These are phyloP conservation scores for Colletotrichum acutatum DNA, from an alignment of 2,329 filamentous ascomycete species.

Conservation along the genomic window DNA sequence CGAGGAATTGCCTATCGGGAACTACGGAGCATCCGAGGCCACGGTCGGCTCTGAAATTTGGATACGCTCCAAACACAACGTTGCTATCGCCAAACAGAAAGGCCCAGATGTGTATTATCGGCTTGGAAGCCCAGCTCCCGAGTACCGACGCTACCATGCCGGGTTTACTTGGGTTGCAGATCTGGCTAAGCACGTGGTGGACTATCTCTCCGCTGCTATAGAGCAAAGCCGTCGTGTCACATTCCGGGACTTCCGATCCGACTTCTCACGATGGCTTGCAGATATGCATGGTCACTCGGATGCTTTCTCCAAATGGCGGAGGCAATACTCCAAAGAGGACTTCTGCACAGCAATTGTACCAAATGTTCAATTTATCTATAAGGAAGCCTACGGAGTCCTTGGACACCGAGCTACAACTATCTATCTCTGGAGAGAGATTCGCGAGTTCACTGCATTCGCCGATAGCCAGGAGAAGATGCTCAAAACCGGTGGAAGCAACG, in stretches of 20 bases:
- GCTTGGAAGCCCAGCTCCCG: conserved; percentile 63
- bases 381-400: conserved; percentile 68
- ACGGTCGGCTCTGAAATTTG: conserved; percentile 68
- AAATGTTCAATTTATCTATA: conserved; percentile 72
- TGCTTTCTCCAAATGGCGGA: conserved; percentile 66
- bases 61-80: conserved; percentile 66
- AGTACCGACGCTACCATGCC: conserved; percentile 71
- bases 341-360: conserved; percentile 71
- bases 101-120: conserved; percentile 70
- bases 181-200: conserved; percentile 77
- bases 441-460: conserved; percentile 47
- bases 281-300: conserved; percentile 53
- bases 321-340: conserved; percentile 60
- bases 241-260: conserved; percentile 65
- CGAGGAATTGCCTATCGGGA: conserved; percentile 69
- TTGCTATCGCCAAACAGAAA: conserved; percentile 31
- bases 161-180: conserved; percentile 78
- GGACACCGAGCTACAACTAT: conserved; percentile 48
- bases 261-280: conserved; percentile 69
- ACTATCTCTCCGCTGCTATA: conserved; percentile 63
- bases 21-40: conserved; percentile 64
- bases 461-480: conserved; percentile 27
- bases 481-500: conserved; percentile 20
- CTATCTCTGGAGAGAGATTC: conserved; percentile 65
- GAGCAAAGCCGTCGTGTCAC: conserved; percentile 49